Evolutionary conservation across 192 early-diverging fungal genomes (phyloP).

Genomic region (Entomortierella parvispora): DNA sequence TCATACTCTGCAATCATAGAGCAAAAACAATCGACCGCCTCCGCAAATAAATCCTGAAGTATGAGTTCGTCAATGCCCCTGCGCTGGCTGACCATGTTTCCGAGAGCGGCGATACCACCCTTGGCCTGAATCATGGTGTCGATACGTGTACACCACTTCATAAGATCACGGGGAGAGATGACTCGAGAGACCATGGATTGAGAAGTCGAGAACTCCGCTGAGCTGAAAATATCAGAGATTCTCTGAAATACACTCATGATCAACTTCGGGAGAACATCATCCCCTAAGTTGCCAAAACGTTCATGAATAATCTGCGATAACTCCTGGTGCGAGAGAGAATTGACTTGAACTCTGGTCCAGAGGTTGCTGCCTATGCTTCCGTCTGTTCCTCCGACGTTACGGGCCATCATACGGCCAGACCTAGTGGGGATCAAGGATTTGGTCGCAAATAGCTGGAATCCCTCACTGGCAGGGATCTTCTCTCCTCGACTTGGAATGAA

Average conservation of each 20-base stretch:
- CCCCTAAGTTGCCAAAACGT: conserved; percentile 62
- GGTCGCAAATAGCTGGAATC: conserved; percentile 95
- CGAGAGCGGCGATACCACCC: conserved; percentile 23
- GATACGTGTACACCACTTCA: conserved; percentile 91
- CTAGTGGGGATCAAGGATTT: conserved; percentile 65
- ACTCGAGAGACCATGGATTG: conserved; percentile 61
- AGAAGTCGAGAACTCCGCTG: conserved; percentile 38
- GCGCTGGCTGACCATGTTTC: conserved; percentile 41
- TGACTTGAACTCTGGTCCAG: conserved; percentile 84
- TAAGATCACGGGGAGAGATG: conserved; percentile 86
- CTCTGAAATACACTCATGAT: conserved; percentile 67
- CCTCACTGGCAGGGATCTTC: conserved; percentile 81
- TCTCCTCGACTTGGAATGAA: conserved; percentile 93
- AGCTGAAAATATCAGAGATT: conserved; percentile 28
- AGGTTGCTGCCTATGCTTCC: conserved; percentile 68
- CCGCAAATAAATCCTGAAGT: conserved; percentile 78
- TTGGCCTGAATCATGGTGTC: conserved; percentile 56
- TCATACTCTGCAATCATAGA: conserved; percentile 80
- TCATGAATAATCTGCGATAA: conserved; percentile 69
- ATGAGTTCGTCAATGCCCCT: conserved; percentile 54
- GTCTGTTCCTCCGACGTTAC: conserved; percentile 57
- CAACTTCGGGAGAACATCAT: conserved; percentile 55
- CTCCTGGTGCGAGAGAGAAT: conserved; percentile 68
- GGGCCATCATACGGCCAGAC: conserved; percentile 54
- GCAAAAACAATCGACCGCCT: conserved; percentile 89